Base-by-base conservation (phyloP, 495 filamentous ascomycete species). In the Hypomontagnella monticulosa region DNA sequence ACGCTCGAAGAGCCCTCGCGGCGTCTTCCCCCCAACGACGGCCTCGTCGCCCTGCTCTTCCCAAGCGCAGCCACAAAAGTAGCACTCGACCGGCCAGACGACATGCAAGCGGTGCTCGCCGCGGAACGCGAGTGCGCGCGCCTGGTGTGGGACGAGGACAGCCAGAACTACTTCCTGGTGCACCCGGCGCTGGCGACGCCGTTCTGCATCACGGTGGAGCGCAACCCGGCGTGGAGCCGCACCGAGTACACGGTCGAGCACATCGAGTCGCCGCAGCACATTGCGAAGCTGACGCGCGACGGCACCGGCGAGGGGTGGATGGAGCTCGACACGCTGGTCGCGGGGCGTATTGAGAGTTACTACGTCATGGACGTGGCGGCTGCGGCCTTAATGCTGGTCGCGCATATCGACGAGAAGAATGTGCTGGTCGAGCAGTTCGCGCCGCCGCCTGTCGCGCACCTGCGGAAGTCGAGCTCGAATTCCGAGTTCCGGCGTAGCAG, bases 311-410 rank as follows among this genome's bases (percentile, higher is more conserved):
- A 69, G 12, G 83, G 83, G 14, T 84, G 75, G 73, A 66, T 86
- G 11, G 81, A 85, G 63, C 71, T 85, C 10, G 82, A 85, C 62
- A 85, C 84, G 10, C 71, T 72, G 2, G 77, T 84, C 9, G 82
- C 83, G 5, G 69, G 74, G 18, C 78, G 78, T 57, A 71, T 84
- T 46, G 82, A 85, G 20, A 87, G 86, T 37, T 81, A 91, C 37
- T 93, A 92, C 68, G 80, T 91, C 3, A 83, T 93, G n/a, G 91
- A 94, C 72, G 90, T 91, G 0, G 81, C 85, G 1, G 81, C 91
- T 7, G 83, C 87, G 2, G 89, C 90, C 0, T 78, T 93, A 11
- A 71, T 93, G 32, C 79, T 91, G 10, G 89, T 94, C 16, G 89
- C 89, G 0, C 79, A 86, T 54, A 77, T 84, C 0, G 88, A 91